A percentile compares a stretch with the other conserved stretches of the same genome.
Conservation (phyloP, 2,329 filamentous ascomycete genomes). For the Fusarium annulatum region DNA sequence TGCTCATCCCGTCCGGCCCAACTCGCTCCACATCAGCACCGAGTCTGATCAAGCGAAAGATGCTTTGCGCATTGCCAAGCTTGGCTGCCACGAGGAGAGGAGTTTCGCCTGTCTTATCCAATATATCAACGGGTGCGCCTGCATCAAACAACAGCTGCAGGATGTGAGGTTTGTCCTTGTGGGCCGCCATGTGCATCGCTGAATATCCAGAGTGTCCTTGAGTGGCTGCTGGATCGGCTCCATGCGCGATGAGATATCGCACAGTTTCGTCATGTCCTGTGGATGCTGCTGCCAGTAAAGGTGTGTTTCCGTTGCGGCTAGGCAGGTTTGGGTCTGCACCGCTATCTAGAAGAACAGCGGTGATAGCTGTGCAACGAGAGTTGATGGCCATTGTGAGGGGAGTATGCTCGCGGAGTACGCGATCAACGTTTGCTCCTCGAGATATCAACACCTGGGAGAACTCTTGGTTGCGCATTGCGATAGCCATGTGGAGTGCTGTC, state of each 20-base stretch:
- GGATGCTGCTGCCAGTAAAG: constrained; percentile 41
- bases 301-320: constrained; percentile 45
- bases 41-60: constrained; percentile 39
- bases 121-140: constrained; percentile 38
- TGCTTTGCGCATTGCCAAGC: constrained; percentile 41
- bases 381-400: constrained; percentile 45
- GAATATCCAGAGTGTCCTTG: constrained; percentile 42
- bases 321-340: constrained; percentile 42
- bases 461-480: constrained; percentile 45
- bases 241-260: constrained; percentile 43
- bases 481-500: constrained; percentile 44
- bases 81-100: constrained; percentile 45
- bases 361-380: constrained; percentile 42
- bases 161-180: constrained; percentile 43
- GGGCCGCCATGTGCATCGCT: constrained; percentile 46
- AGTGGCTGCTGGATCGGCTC: constrained; percentile 38
- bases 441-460: constrained; percentile 43
- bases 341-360: constrained; percentile 42
- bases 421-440: constrained; percentile 43
- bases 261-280: constrained; percentile 45
- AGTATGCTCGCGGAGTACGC: constrained; percentile 42
- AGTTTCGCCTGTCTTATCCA: constrained; percentile 43
- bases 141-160: constrained; percentile 38
- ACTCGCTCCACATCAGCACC: constrained; percentile 44
- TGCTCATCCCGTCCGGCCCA: constrained; percentile 44